A percentile compares a stretch with the other conserved stretches of the same genome.
phyloP scores from a whole-genome alignment of 495 filamentous ascomycete species.

The Lasiosphaeriaceae sp. region DNA sequence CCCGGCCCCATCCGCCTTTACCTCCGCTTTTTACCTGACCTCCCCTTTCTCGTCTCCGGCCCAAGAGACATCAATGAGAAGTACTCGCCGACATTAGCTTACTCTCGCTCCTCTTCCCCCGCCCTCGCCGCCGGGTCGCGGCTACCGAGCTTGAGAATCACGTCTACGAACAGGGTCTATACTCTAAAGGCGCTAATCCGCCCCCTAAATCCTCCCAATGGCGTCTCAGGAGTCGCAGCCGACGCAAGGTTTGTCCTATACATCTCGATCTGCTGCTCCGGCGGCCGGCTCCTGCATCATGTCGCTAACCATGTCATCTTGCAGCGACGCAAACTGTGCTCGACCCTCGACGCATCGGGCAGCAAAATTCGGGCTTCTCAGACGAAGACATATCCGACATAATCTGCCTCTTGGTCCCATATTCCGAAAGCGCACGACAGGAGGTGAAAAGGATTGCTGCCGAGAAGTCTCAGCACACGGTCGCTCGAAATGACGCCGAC shows the following conservation, averaged over 20 bases:
- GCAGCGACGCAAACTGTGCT: slow-evolving; percentile 73
- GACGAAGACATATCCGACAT: slow-evolving; percentile 83
- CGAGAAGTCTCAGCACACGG: slow-evolving; percentile 35
- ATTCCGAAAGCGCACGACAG: slow-evolving; percentile 62
- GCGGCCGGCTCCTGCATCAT: neutral
- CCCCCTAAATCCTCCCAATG: slow-evolving; percentile 15
- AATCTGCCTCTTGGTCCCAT: slow-evolving; percentile 82
- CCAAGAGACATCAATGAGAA: too few species aligned
- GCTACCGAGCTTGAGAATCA: neutral
- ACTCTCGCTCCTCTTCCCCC: too few species aligned
- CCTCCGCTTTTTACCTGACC: neutral
- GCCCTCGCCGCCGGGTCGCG: neutral
- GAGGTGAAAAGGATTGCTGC: slow-evolving; percentile 57
- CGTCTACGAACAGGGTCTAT: neutral
- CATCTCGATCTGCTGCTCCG: neutral
- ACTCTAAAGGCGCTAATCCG: neutral
- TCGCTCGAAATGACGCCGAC: slow-evolving; percentile 38
- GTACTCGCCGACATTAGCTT: too few species aligned
- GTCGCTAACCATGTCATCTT: slow-evolving; percentile 15
- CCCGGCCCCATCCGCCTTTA: neutral
- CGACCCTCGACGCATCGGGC: slow-evolving; percentile 73
- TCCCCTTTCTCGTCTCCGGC: neutral
- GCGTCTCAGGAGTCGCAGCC: slow-evolving; percentile 19
- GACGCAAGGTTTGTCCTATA: slow-evolving; percentile 23
- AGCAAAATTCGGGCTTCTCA: slow-evolving; percentile 71